These are phyloP conservation scores for Sophora flavescens DNA, from an alignment of 306 rosid species.

Conservation along the genomic window DNA sequence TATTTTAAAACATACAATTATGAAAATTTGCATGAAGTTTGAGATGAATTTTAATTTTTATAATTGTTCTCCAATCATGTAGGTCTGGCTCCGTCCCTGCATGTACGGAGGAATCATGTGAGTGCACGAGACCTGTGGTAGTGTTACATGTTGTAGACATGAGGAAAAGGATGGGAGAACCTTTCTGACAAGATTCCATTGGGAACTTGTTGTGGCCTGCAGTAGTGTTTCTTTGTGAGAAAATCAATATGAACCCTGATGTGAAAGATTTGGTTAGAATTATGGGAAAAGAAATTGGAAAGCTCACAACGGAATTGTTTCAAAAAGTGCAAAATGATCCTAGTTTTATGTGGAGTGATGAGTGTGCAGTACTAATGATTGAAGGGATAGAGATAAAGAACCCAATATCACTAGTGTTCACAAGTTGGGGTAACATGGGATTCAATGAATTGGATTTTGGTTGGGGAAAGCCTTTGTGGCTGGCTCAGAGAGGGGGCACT, in stretches of 20 bases:
- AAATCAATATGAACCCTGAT: conserved; percentile 19
- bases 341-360: conserved; percentile 45
- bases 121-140: conserved; percentile 25
- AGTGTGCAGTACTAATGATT: conserved; percentile 42
- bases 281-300: conserved; percentile 21
- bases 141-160: conserved; percentile 57
- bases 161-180: conserved; percentile 55
- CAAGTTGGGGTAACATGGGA: conserved; percentile 58
- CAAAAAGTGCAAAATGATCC: conserved; percentile 49
- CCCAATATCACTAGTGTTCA: conserved; percentile 48
- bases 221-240: conserved; percentile 5
- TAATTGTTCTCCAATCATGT: too few species aligned
- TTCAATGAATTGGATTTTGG: conserved; percentile 60
- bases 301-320: conserved; percentile 40
- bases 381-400: conserved; percentile 26
- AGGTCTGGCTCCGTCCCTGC: too few species aligned
- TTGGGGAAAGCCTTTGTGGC: conserved; percentile 64
- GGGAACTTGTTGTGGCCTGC: conserved; percentile 52
- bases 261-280: conserved; percentile 30
- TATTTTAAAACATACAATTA: too few species aligned
- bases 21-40: too few species aligned
- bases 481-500: conserved; percentile 55
- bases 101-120: background rate
- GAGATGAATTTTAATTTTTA: too few species aligned
- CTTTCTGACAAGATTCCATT: conserved; percentile 33